Conservation (phyloP, 148 eudicot species). For the Chenopodium berlandieri region DNA sequence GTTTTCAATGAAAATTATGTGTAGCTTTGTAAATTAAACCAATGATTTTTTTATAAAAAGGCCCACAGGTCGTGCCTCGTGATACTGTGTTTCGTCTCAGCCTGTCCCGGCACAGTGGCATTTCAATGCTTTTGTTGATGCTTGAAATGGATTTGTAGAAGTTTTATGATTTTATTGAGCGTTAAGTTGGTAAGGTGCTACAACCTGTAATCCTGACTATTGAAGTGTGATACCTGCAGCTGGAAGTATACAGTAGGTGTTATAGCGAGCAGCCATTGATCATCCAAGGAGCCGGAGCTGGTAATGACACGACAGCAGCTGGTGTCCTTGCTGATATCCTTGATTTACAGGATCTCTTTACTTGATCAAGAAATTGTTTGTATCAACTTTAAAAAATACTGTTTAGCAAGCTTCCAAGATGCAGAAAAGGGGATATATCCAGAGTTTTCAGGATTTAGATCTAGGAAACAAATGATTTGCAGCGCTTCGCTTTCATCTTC, state of each 20-base stretch:
- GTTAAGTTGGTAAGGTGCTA: not conserved
- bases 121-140: not conserved
- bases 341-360: constrained; percentile 77
- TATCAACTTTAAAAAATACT: not conserved
- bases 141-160: not conserved
- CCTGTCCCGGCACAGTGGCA: not conserved
- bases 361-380: constrained; percentile 15
- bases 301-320: constrained; percentile 96
- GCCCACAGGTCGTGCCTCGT: not conserved
- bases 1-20: too few species aligned
- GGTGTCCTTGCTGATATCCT: constrained; percentile 96
- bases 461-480: not conserved
- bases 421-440: not conserved
- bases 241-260: constrained; percentile 90
- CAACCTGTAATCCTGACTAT: not conserved
- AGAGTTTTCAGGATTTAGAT: not conserved
- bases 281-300: constrained; percentile 98
- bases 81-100: not conserved
- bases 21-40: too few species aligned
- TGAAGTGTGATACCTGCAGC: constrained; percentile 38
- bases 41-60: too few species aligned
- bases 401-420: not conserved
- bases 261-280: constrained; percentile 80
- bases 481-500: not conserved
- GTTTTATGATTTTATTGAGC: not conserved